A percentile compares a stretch with the other conserved stretches of the same genome.
Evolutionary conservation across 805 yeast genomes (phyloP).

Genomic region (Cyberlindnera bimundalis): DNA sequence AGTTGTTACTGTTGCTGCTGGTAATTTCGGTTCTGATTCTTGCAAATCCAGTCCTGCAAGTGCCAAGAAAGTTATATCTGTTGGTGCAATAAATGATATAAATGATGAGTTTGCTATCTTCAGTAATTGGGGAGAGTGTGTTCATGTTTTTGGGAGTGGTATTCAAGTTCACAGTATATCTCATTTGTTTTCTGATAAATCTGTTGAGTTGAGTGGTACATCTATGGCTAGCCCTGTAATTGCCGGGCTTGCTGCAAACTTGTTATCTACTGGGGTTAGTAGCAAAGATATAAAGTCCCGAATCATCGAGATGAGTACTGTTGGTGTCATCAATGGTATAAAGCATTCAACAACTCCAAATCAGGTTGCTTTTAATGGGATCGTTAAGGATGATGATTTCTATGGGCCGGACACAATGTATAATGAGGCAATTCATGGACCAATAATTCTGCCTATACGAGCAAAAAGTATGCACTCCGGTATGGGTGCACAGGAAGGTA

Average conservation of each 20-base stretch:
- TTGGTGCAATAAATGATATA: conserved; percentile 84
- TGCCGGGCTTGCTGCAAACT: conserved; percentile 59
- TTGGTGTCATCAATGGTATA: conserved; percentile 41
- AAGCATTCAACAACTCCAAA: conserved; percentile 60
- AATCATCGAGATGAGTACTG: conserved; percentile 45
- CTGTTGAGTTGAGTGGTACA: conserved; percentile 57
- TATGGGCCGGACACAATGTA: conserved; percentile 9
- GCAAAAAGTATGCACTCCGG: not conserved
- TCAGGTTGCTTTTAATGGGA: conserved; percentile 42
- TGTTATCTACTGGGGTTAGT: conserved; percentile 49
- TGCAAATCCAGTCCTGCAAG: conserved; percentile 88
- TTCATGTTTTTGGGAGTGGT: conserved; percentile 84
- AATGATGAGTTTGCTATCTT: conserved; percentile 70
- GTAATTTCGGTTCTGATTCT: conserved; percentile 75
- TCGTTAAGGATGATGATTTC: conserved; percentile 31
- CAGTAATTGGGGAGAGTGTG: conserved; percentile 93
- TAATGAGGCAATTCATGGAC: conserved; percentile 6
- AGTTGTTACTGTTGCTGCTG: conserved; percentile 79
- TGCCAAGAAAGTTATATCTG: conserved; percentile 65
- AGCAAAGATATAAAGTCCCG: conserved; percentile 38
- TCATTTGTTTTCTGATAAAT: conserved; percentile 22
- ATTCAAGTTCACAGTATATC: conserved; percentile 59
- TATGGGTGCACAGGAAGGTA: conserved; percentile 1
- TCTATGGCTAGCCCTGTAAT: conserved; percentile 80
- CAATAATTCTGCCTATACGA: not conserved